Percentiles rank a stretch among this genome's conserved stretches.
These are phyloP conservation scores for Cladophialophora chaetospira DNA, from an alignment of 2,329 filamentous ascomycete species.

Conservation along the genomic window DNA sequence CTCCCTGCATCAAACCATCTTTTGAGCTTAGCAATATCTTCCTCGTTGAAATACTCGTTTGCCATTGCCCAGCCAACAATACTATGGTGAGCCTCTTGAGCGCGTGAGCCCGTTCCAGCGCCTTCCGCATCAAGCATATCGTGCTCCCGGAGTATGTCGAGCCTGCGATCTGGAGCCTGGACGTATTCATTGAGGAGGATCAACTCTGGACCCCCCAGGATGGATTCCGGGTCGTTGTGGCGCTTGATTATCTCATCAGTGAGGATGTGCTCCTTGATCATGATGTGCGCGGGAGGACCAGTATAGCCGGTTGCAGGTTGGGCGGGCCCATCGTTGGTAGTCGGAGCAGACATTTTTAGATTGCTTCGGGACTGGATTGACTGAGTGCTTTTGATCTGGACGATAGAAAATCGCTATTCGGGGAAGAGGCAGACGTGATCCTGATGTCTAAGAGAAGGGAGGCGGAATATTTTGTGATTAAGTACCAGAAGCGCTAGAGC, in stretches of 20 bases:
- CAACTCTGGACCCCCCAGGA: slow-evolving; percentile 4
- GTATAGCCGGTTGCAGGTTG: slow-evolving; percentile 5
- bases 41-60: slow-evolving; percentile 7
- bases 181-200: slow-evolving; percentile 7
- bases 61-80: slow-evolving; percentile 5
- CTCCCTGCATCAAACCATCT: slow-evolving; percentile 3
- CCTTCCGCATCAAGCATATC: slow-evolving; percentile 6
- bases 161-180: slow-evolving; percentile 6
- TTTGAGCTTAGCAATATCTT: slow-evolving; percentile 8
- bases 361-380: slow-evolving; percentile 1
- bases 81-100: slow-evolving; percentile 6
- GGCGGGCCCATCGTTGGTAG: background rate
- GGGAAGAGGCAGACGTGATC: background rate
- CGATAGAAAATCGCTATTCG: slow-evolving; percentile 4
- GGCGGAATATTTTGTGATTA: background rate
- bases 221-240: slow-evolving; percentile 4
- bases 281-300: slow-evolving; percentile 3
- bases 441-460: slow-evolving; percentile 1
- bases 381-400: slow-evolving; percentile 1
- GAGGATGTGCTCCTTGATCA: slow-evolving; percentile 6
- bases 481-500: slow-evolving; percentile 3
- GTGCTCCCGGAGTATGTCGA: background rate
- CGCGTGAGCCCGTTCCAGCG: slow-evolving; percentile 1
- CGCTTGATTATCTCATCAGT: slow-evolving; percentile 5
- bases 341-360: slow-evolving; percentile 3